Percentiles rank a stretch among this genome's conserved stretches.
These are phyloP conservation scores for Podospora pseudoanserina DNA, from an alignment of 495 filamentous ascomycete genomes.

Conservation along the genomic window DNA sequence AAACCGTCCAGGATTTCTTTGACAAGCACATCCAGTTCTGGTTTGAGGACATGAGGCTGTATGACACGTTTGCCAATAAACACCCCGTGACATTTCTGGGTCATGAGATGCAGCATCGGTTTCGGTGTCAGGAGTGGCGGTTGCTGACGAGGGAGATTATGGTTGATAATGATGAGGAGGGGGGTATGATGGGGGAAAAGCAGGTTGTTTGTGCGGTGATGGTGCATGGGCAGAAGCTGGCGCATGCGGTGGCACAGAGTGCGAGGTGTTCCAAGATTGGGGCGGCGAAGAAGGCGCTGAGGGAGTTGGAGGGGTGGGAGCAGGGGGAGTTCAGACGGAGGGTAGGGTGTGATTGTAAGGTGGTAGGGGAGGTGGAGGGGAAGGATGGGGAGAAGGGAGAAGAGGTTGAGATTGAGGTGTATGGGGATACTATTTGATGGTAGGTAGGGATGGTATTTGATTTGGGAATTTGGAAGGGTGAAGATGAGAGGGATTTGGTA, in stretches of 20 bases:
- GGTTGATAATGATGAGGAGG: slow-evolving; percentile 25
- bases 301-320: slow-evolving; percentile 53
- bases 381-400: background rate
- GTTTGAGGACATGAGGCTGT: slow-evolving; percentile 84
- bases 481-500: background rate
- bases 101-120: slow-evolving; percentile 41
- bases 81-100: slow-evolving; percentile 63
- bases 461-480: background rate
- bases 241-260: slow-evolving; percentile 58
- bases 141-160: slow-evolving; percentile 21
- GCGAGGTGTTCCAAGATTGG: slow-evolving; percentile 68
- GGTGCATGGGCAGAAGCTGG: slow-evolving; percentile 67
- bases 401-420: background rate
- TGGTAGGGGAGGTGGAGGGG: slow-evolving; percentile 3
- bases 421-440: slow-evolving; percentile 17
- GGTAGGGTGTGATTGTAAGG: slow-evolving; percentile 61
- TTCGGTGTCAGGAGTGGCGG: slow-evolving; percentile 50
- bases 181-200: slow-evolving; percentile 33
- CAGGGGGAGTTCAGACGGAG: slow-evolving; percentile 55
- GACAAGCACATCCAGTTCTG: slow-evolving; percentile 64
- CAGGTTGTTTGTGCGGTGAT: slow-evolving; percentile 68
- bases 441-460: background rate
- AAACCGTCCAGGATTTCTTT: slow-evolving; percentile 73
- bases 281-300: slow-evolving; percentile 65
- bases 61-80: slow-evolving; percentile 83